phyloP scores from a whole-genome alignment of 2,329 filamentous ascomycete genomes.

The Albifimbria verrucaria region DNA sequence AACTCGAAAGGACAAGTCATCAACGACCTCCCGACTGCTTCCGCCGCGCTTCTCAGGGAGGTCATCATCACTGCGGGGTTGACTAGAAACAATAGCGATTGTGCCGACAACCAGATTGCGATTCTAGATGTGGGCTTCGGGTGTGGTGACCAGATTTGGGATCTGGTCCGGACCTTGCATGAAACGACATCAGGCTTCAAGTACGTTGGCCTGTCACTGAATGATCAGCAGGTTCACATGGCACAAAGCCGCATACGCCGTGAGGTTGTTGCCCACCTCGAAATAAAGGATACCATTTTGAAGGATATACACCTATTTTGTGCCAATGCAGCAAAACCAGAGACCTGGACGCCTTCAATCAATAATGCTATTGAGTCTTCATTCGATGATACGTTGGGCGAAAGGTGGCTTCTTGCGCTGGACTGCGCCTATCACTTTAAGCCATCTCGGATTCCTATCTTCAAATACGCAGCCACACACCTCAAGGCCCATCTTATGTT shows the following conservation, averaged over 20 bases:
- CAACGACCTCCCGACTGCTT: constrained; percentile 41
- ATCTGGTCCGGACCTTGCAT: constrained; percentile 31
- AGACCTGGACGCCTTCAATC: constrained; percentile 32
- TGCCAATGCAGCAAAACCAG: constrained; percentile 46
- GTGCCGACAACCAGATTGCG: constrained; percentile 19
- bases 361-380: constrained; percentile 21
- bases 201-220: constrained; percentile 53
- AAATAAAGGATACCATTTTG: not conserved
- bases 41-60: constrained; percentile 43
- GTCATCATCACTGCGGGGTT: constrained; percentile 43
- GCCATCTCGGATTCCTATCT: constrained; percentile 45
- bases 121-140: constrained; percentile 56
- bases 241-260: constrained; percentile 28
- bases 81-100: constrained; percentile 3
- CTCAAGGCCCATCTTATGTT: constrained; percentile 50
- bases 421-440: constrained; percentile 57
- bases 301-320: constrained; percentile 37
- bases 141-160: constrained; percentile 55
- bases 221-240: constrained; percentile 38
- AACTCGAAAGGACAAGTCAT: constrained; percentile 23
- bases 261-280: constrained; percentile 12
- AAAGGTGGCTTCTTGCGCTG: constrained; percentile 51
- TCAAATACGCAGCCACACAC: constrained; percentile 34
- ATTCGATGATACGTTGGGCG: constrained; percentile 15
- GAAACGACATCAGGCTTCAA: constrained; percentile 23